Evolutionary conservation across 139 green algal species (phyloP), one percentile per base, ranked within the genome.

Genomic region (Tetraselmis striata): DNA sequence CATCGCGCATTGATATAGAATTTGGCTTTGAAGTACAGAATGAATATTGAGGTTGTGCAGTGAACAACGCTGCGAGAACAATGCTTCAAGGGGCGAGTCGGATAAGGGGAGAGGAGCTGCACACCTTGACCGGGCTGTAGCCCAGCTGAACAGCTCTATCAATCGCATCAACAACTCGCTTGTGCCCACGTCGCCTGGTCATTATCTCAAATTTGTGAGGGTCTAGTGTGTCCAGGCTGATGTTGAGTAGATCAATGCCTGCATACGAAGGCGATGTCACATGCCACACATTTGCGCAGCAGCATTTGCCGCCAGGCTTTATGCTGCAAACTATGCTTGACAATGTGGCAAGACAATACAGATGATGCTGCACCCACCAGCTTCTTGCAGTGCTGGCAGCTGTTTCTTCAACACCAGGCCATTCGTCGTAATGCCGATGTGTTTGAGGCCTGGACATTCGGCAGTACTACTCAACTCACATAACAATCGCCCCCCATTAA

Each of bases 371-470:
- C n/a, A 67, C 45, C 11, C 22, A 77, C 79, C 79, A 32, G 77
- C 77, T 75, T 23, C 75, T 29, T 83, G 80, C 74, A 94, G 86
- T 24, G 79, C 82, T 22, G 84, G 79, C 80, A 99, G 91, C 82
- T 95, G 89, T 59, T 90, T 81, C 2, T 30, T 58, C 27, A 99
- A 90, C 1, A 89, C 89, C n/a, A 99, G 84, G 79, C 95, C 97
- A 84, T 99, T 99, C 80, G 90, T 95, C 78, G 97, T 99, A 30
- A 99, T 92, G 18, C 90, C 95, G 5, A 99, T 76, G 2, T 88
- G 86, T 22, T 87, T 27, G 28, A 98, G 32, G 1, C 93, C 28
- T 75, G 18, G 45, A 67, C n/a, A n/a, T n/a, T n/a, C n/a, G n/a
- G n/a, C n/a, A n/a, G n/a, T n/a, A n/a, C n/a, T n/a, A n/a, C 25